A percentile compares a stretch with the other conserved stretches of the same genome.
Evolutionary conservation across 495 filamentous ascomycete genomes (phyloP).

Genomic region (Penicillium macrosclerotiorum): DNA sequence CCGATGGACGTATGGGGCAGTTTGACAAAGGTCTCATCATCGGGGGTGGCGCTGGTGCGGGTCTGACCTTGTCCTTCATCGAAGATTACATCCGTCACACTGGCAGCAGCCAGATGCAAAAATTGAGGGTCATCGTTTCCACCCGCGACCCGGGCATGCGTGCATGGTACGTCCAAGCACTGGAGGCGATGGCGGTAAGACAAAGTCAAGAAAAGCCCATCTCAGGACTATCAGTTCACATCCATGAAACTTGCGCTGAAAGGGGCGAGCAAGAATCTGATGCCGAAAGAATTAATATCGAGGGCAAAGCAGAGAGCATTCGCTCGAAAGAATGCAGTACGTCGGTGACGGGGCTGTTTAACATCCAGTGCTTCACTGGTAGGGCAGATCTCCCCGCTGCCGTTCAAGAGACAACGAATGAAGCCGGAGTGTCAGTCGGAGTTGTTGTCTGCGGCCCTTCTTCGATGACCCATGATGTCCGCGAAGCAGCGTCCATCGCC

Average conservation of each 20-base stretch:
- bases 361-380: constrained; percentile 13
- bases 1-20: constrained; percentile 12
- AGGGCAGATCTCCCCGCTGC: constrained; percentile 10
- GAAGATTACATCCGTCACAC: constrained; percentile 23
- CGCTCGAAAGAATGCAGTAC: constrained; percentile 10
- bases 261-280: neutral
- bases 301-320: neutral
- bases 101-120: neutral
- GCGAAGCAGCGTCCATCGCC: constrained; percentile 10
- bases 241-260: constrained; percentile 15
- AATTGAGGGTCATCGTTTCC: constrained; percentile 24
- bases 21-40: constrained; percentile 39
- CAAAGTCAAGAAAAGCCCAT: constrained; percentile 6
- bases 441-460: constrained; percentile 21
- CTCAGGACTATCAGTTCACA: constrained; percentile 12
- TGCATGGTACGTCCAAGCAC: constrained; percentile 22
- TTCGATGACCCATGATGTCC: constrained; percentile 21
- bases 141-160: constrained; percentile 25
- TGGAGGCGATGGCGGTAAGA: constrained; percentile 20
- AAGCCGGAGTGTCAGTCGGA: constrained; percentile 11
- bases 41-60: constrained; percentile 49
- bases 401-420: constrained; percentile 1
- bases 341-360: constrained; percentile 9
- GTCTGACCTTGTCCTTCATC: constrained; percentile 42
- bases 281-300: neutral